These are phyloP conservation scores for Pulveroboletus sp. DNA, from an alignment of 768 basidiomycete genomes.

Conservation along the genomic window DNA sequence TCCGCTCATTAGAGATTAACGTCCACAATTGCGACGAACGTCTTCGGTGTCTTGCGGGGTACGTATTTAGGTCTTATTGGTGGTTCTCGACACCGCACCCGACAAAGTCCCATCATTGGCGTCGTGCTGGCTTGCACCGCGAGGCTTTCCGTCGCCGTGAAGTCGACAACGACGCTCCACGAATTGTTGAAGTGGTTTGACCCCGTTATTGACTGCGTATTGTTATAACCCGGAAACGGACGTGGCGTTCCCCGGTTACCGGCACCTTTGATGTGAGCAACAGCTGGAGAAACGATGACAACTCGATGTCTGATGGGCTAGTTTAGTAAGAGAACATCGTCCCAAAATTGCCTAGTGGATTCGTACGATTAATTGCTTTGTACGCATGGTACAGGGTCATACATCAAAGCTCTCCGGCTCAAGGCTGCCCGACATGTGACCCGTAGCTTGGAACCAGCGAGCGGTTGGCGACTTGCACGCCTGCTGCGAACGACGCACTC, in stretches of 20 bases:
- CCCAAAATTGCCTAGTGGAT: constrained; percentile 13
- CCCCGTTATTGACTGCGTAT: background rate
- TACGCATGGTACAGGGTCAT: constrained; percentile 6
- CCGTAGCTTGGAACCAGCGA: background rate
- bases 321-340: constrained; percentile 19
- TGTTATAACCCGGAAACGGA: background rate
- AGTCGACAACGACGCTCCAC: background rate
- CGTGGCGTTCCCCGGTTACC: constrained; percentile 21
- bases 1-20: constrained; percentile 20
- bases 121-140: background rate
- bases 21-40: constrained; percentile 11
- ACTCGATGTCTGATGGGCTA: constrained; percentile 3
- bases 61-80: constrained; percentile 4
- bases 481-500: background rate
- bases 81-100: constrained; percentile 8
- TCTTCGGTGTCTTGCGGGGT: constrained; percentile 11
- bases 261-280: constrained; percentile 4
- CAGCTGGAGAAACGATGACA: constrained; percentile 6
- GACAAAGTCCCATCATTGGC: constrained; percentile 20
- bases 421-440: background rate
- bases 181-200: background rate
- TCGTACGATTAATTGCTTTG: constrained; percentile 28
- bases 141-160: background rate
- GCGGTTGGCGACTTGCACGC: background rate
- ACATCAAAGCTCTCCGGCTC: background rate